phyloP scores from a whole-genome alignment of 805 yeast genomes.

The Cyberlindnera subsufficiens region DNA sequence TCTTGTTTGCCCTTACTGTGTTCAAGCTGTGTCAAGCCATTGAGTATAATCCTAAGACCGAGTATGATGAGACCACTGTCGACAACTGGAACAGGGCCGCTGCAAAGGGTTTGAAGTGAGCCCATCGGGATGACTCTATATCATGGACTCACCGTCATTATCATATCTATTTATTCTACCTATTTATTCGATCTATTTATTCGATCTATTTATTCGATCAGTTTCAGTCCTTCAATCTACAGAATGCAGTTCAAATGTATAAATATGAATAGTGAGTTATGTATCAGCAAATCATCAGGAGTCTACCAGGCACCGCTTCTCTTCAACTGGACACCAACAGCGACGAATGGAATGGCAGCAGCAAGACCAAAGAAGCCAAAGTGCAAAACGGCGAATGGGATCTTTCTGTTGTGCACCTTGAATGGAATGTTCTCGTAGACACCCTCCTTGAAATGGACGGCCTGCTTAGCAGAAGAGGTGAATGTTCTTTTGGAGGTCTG shows the following conservation, averaged over 20 bases:
- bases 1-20: conserved; percentile 11
- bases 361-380: conserved; percentile 73
- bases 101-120: conserved; percentile 8
- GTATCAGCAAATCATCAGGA: background rate
- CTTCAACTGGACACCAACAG: conserved; percentile 76
- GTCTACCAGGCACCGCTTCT: conserved; percentile 62
- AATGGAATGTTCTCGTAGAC: conserved; percentile 91
- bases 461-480: conserved; percentile 38
- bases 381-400: conserved; percentile 81
- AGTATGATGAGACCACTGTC: conserved; percentile 16
- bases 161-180: conserved; percentile 3
- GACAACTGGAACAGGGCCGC: conserved; percentile 22
- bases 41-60: conserved; percentile 15
- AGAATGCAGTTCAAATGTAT: background rate
- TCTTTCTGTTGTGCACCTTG: conserved; percentile 87
- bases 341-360: conserved; percentile 71
- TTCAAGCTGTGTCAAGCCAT: conserved; percentile 13
- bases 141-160: background rate
- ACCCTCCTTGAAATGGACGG: conserved; percentile 67
- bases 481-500: conserved; percentile 26
- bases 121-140: too few species aligned
- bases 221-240: background rate
- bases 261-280: background rate
- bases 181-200: background rate
- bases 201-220: background rate